A percentile compares a stretch with the other conserved stretches of the same genome.
Conservation (phyloP, 2,329 filamentous ascomycete species). For the Penicillium palitans region DNA sequence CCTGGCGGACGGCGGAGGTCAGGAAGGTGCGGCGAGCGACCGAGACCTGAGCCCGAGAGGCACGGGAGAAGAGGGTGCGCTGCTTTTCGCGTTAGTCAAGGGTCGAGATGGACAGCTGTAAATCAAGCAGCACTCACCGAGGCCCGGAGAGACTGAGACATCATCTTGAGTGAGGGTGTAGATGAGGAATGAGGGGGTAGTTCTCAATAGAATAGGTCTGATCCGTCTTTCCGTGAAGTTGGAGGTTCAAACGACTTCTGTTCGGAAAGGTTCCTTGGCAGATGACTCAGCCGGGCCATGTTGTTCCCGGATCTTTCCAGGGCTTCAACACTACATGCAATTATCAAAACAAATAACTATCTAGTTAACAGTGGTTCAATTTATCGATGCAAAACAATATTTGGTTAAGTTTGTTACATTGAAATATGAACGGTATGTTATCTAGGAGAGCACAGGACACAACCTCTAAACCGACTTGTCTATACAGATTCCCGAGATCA, state of each 20-base stretch:
- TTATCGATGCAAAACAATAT: not conserved
- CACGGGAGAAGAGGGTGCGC: conserved; percentile 63
- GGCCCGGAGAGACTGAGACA: conserved; percentile 62
- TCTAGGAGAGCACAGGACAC: too few relatives aligned
- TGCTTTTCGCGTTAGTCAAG: conserved; percentile 34
- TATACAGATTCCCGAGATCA: not conserved
- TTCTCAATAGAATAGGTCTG: conserved; percentile 28
- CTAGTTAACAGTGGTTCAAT: not conserved
- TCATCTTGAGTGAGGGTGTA: conserved; percentile 48
- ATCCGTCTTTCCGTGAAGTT: conserved; percentile 29
- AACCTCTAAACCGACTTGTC: not conserved
- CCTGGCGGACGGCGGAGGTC: conserved; percentile 62
- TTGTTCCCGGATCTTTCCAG: conserved; percentile 7
- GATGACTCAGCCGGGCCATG: conserved; percentile 19
- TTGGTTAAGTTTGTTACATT: not conserved
- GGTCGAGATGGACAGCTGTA: conserved; percentile 1
- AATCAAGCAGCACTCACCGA: conserved; percentile 50
- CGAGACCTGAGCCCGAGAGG: conserved; percentile 58
- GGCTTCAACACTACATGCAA: not conserved
- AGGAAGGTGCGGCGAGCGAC: conserved; percentile 64
- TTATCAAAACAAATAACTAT: not conserved
- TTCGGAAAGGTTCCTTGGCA: conserved; percentile 29
- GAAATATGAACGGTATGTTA: not conserved
- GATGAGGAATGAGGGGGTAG: conserved; percentile 29
- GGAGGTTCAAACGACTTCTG: conserved; percentile 31